Percentiles rank a stretch among this genome's conserved stretches.
These are phyloP conservation scores for Lablab purpureus DNA, from an alignment of 306 rosid species.

Conservation along the genomic window DNA sequence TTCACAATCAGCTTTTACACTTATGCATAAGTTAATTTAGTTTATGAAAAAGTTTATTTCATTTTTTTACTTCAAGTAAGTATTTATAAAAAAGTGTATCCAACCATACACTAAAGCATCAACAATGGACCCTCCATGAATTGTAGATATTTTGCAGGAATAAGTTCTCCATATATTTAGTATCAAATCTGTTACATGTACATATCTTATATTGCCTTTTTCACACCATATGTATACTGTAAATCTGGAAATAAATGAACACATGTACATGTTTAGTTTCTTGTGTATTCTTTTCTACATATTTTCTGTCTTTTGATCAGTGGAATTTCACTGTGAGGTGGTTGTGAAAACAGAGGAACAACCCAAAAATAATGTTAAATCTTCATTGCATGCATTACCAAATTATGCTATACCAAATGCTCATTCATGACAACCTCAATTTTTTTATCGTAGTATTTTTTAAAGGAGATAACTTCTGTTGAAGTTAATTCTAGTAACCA, in stretches of 20 bases:
- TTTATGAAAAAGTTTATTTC: no score
- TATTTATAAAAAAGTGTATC: no score
- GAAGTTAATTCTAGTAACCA: no score
- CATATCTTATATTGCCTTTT: conserved; percentile 38
- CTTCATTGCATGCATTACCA: no score
- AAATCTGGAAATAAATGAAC: conserved; percentile 27
- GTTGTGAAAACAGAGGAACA: no score
- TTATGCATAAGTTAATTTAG: no score
- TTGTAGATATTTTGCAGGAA: conserved; percentile 20
- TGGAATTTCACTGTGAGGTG: background rate
- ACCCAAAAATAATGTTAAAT: background rate
- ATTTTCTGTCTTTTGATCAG: background rate
- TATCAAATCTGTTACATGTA: conserved; percentile 28
- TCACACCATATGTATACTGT: conserved; percentile 1
- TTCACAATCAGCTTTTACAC: no score
- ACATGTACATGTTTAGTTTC: conserved; percentile 22
- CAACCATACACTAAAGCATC: background rate
- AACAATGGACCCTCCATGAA: conserved; percentile 30
- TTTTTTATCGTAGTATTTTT: no score
- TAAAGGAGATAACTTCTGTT: no score
- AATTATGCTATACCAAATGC: no score
- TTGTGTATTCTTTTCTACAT: background rate
- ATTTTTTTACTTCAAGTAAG: no score
- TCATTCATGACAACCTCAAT: no score
- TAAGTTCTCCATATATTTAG: background rate